phyloP scores from a whole-genome alignment of 1,284 basidiomycete genomes.

The Trichosporon sp. region DNA sequence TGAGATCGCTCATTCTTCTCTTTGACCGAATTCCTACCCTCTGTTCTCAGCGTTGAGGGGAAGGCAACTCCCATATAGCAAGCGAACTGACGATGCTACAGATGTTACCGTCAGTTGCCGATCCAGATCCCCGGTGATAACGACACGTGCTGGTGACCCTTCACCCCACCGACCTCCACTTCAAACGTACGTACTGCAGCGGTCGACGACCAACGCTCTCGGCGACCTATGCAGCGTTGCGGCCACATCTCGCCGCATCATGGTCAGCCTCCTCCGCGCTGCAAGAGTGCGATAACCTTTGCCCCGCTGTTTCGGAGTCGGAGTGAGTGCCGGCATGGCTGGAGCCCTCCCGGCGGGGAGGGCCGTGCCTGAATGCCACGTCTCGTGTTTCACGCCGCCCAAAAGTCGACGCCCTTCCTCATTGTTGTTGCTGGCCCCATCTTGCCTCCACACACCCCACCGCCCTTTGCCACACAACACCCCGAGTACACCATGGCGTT shows the following conservation, averaged over 20 bases:
- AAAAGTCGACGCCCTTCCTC: not conserved
- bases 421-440: not conserved
- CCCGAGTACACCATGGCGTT: conserved; percentile 8
- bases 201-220: too few species aligned
- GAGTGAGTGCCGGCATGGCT: too few species aligned
- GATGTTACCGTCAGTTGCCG: too few species aligned
- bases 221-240: too few species aligned
- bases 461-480: not conserved
- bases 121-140: too few species aligned
- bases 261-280: not conserved
- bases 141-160: too few species aligned
- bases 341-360: not conserved
- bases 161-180: too few species aligned
- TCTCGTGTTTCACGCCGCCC: conserved; percentile 1
- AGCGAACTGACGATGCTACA: too few species aligned
- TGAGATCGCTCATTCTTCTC: not conserved
- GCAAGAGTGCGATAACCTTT: not conserved
- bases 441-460: not conserved
- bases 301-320: not conserved
- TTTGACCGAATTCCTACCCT: not conserved
- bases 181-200: too few species aligned
- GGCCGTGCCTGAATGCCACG: conserved; percentile 3
- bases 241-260: not conserved
- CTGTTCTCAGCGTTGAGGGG: too few species aligned
- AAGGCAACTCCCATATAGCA: too few species aligned